phyloP scores from a whole-genome alignment of 768 basidiomycete species.

The Lactifluus piperatus region DNA sequence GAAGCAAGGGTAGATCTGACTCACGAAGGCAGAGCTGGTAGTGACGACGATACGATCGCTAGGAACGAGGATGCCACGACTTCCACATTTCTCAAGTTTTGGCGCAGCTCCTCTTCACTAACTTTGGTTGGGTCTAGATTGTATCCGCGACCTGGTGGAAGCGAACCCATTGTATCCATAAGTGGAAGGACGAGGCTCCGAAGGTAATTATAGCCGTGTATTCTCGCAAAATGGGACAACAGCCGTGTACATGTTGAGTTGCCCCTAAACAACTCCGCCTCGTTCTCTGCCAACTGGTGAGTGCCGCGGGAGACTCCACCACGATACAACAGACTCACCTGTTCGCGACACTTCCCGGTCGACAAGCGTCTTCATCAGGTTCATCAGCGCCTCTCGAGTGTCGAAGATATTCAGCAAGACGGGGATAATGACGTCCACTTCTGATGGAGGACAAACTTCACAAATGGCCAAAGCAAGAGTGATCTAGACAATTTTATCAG shows the following conservation, averaged over 20 bases:
- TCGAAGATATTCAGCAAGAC: conserved; percentile 85
- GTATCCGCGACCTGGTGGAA: conserved; percentile 67
- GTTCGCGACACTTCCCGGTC: conserved; percentile 76
- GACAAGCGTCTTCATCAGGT: conserved; percentile 73
- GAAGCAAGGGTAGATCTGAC: conserved; percentile 24
- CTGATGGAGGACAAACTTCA: conserved; percentile 70
- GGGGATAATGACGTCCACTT: conserved; percentile 78
- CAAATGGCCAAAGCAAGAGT: conserved; percentile 77
- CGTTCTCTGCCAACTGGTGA: conserved; percentile 45
- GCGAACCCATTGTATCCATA: conserved; percentile 60
- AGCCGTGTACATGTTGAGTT: conserved; percentile 86
- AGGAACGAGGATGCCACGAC: conserved; percentile 69
- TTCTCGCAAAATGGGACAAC: conserved; percentile 74
- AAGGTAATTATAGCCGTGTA: conserved; percentile 92
- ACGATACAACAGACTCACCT: conserved; percentile 34
- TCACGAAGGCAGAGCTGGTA: conserved; percentile 65
- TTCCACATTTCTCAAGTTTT: conserved; percentile 65
- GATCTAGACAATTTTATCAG: conserved; percentile 38
- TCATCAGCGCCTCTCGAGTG: conserved; percentile 60
- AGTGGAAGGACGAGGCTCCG: conserved; percentile 70
- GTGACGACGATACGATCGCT: conserved; percentile 61
- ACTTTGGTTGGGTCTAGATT: conserved; percentile 66
- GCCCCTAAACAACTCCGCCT: conserved; percentile 75
- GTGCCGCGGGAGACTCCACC: not conserved
- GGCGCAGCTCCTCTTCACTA: conserved; percentile 47